Percentiles rank a stretch among this genome's conserved stretches.
Conservation (phyloP, 2,329 filamentous ascomycete species). For the Waltergamsia citrina region DNA sequence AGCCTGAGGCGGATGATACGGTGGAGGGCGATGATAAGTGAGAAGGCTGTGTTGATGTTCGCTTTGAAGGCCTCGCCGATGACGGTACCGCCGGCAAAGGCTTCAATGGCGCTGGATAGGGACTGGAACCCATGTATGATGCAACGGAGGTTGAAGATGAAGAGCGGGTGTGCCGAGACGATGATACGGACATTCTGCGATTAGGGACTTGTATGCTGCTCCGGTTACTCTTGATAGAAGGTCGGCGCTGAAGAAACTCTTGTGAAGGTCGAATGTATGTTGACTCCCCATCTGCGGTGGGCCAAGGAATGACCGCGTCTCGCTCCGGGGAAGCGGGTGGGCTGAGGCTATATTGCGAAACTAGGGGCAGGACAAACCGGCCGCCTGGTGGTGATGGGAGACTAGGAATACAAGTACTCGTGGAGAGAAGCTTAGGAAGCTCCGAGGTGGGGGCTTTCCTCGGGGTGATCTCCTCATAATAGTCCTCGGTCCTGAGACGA, state of each 20-base stretch:
- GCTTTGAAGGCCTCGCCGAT: slow-evolving; percentile 1
- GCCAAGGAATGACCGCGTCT: slow-evolving; percentile 2
- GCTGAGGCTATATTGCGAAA: slow-evolving; percentile 1
- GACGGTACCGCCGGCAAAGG: slow-evolving; percentile 4
- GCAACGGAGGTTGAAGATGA: slow-evolving; percentile 4
- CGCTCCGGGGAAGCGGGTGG: slow-evolving; percentile 1
- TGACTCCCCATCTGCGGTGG: slow-evolving; percentile 2
- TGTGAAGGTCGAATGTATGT: slow-evolving; percentile 4
- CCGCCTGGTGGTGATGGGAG: background rate
- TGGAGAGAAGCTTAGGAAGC: background rate
- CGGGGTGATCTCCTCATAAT: background rate
- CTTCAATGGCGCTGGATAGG: slow-evolving; percentile 5
- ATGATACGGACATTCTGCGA: slow-evolving; percentile 1
- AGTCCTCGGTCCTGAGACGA: slow-evolving; percentile 1
- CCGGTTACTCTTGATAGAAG: slow-evolving; percentile 1
- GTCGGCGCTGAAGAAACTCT: slow-evolving; percentile 2
- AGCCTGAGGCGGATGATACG: slow-evolving; percentile 1
- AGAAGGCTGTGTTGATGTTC: slow-evolving; percentile 2
- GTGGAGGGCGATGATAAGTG: slow-evolving; percentile 1
- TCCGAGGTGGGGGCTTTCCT: slow-evolving; percentile 1
- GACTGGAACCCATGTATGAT: background rate
- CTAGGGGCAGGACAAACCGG: background rate
- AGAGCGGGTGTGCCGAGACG: slow-evolving; percentile 2
- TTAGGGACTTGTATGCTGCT: background rate
- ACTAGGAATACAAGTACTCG: background rate